Base-by-base conservation (phyloP, 2,329 filamentous ascomycete genomes). In the Chaetomium sp. region DNA sequence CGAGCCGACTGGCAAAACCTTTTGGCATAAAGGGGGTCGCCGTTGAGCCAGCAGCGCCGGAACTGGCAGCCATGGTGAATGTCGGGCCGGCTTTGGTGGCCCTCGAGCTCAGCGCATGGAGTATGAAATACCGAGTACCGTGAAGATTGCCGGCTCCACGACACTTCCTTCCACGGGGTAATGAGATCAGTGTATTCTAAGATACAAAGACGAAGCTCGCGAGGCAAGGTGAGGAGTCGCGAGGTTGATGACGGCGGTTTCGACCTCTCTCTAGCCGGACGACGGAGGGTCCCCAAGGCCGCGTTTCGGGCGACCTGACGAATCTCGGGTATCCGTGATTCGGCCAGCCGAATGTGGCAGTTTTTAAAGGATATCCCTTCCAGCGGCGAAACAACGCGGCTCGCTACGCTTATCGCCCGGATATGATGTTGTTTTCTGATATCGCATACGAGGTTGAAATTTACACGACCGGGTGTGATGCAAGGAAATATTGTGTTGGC, bases 161-260 rank as follows among this genome's bases (percentile, higher is more conserved):
- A 9, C 37, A 40, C 37, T 12, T 40, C 37, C 37, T 40, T 40
- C 37, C 37, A 40, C 8, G 37, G 37, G 12, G 37, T 40, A 40
- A 40, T 12, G 9, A 40, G 37, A 12, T 40, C 37, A 12, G 9
- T 56, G 35, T 56, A 58, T n/a, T 58, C 49, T 9, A 61, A 44
- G 43, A 59, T 59, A 19, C 38, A 53, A 4, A 56, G 44, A 36
- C 57, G 59, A 32, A 61, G 44, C 45, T 61, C 59, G 37, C 9
- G 8, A 9, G 37, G 37, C 8, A 40, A 12, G 12, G 8, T 12
- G 37, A 40, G 9, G 8, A 40, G 12, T 9, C 9, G 37, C 12
- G 37, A 40, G 9, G 9, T 9, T 40, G 37, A 9, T 12, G 37
- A 12, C 9, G 37, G 37, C 9, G 37, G 37, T 12, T 9, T 12